Evolutionary conservation across 306 rosid species (phyloP), one percentile per base, ranked within the genome.

Genomic region (Arachis hypogaea): DNA sequence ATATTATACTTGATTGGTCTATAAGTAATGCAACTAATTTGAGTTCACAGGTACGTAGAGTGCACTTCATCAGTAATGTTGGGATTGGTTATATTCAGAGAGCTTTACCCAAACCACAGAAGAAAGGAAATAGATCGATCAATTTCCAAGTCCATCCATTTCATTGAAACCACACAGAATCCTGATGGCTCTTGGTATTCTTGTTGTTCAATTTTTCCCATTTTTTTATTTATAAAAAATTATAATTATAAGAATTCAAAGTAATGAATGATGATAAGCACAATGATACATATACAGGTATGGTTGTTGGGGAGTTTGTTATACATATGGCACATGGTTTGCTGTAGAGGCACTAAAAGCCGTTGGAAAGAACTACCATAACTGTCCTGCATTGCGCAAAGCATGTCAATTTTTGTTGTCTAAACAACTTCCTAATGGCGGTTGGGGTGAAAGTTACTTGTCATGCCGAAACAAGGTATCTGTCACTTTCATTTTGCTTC

Each of bases 231-330:
- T 10, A 1, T 6, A 6, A 45, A 45, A 10, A 45, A 45, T 4
- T 45, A 45, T 2, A 45, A 5, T 8, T 8, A 45, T 10, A 45
- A 45, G 50, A 22, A 22, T 22, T 22, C 28, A 22, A 22, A 10
- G 7, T 45, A 8, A 7, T 45, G 0, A 45, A 6, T 6, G 7
- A 45, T 5, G 7, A 7, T 54, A 55, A 3, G 28, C 28, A 45
- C 9, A 10, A 67, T 7, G 0, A 42, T 12, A 33, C 4, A 62
- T 71, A 16, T 41, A 16, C 44, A 90, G 93, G 97, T 87, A 87
- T 14, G 97, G 97, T 6, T 72, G 87, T 69, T 92, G 97, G 97
- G 97, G 93, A 18, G 81, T 92, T 58, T 92, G 97, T 74, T 92
- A 82, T 78, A 92, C 93, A 0, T 92, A 92, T 42, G 95, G 82